These are phyloP conservation scores for Eimeria acervulina DNA, from an alignment of 169 alveolate species.

Conservation along the genomic window DNA sequence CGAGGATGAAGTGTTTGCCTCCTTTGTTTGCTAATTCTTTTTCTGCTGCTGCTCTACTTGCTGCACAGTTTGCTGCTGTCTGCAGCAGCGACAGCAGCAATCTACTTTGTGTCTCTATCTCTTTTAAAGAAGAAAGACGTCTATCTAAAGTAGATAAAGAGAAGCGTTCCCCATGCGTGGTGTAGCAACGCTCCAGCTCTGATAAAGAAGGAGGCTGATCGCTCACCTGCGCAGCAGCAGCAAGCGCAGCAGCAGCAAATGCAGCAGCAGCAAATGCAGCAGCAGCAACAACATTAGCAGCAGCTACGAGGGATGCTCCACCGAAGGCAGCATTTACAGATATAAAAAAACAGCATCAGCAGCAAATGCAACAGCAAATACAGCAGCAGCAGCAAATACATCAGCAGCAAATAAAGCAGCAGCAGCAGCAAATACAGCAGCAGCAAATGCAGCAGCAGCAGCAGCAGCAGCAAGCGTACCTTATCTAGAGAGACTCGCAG, in stretches of 20 bases:
- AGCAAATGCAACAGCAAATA: no score
- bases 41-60: constrained; percentile 23
- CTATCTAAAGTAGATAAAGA: constrained; percentile 64
- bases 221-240: no score
- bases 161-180: constrained; percentile 78
- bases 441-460: no score
- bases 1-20: neutral
- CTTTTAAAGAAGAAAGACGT: constrained; percentile 23
- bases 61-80: constrained; percentile 1
- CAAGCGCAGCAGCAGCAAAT: no score
- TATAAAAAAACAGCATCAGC: neutral
- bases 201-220: constrained; percentile 48
- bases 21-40: neutral
- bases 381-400: neutral
- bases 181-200: constrained; percentile 79
- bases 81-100: no score
- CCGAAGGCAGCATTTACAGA: neutral
- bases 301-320: neutral
- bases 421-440: no score
- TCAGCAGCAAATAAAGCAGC: neutral
- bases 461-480: constrained; percentile 51
- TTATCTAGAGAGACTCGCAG: constrained; percentile 74
- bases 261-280: no score
- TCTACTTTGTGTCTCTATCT: constrained; percentile 25
- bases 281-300: neutral